Evolutionary conservation across 257 asterid species (phyloP).

Genomic region (Jacaranda mimosifolia): DNA sequence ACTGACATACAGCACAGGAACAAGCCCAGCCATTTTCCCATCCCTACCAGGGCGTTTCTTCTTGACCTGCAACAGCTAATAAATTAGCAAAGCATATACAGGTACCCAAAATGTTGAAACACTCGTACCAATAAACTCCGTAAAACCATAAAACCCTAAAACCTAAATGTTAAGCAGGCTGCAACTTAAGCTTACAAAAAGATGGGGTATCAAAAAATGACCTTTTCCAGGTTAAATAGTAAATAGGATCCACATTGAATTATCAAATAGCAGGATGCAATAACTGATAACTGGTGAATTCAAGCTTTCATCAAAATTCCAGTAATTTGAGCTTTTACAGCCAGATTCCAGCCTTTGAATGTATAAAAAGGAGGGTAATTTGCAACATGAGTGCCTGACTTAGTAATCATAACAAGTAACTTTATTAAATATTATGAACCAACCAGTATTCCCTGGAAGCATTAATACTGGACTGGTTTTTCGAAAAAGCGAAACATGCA

Average conservation of each 20-base stretch:
- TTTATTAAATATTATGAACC: too few species aligned
- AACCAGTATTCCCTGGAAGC: background rate
- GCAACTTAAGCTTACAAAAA: background rate
- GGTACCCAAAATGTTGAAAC: background rate
- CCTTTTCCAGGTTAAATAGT: too few species aligned
- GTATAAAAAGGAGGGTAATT: background rate
- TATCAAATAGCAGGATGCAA: background rate
- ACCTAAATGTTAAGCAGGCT: background rate
- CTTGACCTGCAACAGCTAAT: slow-evolving; percentile 73
- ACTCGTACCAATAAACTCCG: background rate
- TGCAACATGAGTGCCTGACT: background rate
- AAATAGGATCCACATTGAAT: background rate
- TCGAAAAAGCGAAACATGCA: background rate
- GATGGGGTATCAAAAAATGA: background rate
- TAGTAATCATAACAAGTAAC: background rate
- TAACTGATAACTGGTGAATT: background rate
- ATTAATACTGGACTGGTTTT: background rate
- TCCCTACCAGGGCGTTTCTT: slow-evolving; percentile 96
- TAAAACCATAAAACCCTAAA: too few species aligned
- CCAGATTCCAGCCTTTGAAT: background rate
- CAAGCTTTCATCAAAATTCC: background rate
- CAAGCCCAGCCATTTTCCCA: slow-evolving; percentile 97
- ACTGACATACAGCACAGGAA: slow-evolving; percentile 94
- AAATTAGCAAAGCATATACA: slow-evolving; percentile 27
- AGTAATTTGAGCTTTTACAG: background rate